Conservation (phyloP, 805 yeast species). For the Schwanniomyces sp. region DNA sequence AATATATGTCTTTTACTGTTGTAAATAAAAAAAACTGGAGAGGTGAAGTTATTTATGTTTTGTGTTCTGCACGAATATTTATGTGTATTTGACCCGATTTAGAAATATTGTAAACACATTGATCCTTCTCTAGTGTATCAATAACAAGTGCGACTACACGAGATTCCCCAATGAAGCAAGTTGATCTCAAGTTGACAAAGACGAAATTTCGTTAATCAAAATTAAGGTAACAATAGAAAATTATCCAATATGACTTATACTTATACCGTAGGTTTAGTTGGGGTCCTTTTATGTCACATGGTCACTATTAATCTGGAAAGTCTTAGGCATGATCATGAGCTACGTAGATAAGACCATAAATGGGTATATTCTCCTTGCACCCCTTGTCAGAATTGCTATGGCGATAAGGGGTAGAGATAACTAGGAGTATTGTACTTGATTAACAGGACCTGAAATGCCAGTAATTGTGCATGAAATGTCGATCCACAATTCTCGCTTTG, state of each 20-base stretch:
- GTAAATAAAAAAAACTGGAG: not conserved
- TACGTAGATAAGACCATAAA: not conserved
- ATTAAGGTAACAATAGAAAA: not conserved
- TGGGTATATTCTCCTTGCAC: not conserved
- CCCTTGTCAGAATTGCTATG: not conserved
- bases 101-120: not conserved
- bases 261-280: not conserved
- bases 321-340: no score
- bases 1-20: not conserved
- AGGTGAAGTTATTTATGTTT: constrained; percentile 1
- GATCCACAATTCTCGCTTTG: not conserved
- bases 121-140: not conserved
- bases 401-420: not conserved
- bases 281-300: no score
- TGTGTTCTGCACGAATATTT: not conserved
- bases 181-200: not conserved
- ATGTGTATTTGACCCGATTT: not conserved
- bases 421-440: not conserved
- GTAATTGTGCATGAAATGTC: not conserved
- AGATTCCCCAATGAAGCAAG: not conserved
- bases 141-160: not conserved
- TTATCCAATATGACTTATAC: not conserved
- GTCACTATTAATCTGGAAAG: no score
- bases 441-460: not conserved
- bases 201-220: not conserved